phyloP scores from a whole-genome alignment of 495 filamentous ascomycete genomes.

The Podospora anserina region DNA sequence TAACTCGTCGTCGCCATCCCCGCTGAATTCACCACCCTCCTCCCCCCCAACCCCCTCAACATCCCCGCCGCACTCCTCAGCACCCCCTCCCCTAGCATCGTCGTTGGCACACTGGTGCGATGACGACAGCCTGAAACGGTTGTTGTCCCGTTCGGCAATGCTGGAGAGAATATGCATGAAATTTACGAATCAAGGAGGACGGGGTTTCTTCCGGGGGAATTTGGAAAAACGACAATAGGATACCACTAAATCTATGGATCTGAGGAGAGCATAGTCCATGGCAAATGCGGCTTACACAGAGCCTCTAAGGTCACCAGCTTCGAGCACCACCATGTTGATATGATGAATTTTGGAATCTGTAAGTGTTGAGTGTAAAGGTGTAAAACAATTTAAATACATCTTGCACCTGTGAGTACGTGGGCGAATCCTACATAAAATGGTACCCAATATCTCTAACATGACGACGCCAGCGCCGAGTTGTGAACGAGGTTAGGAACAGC shows the following conservation, averaged over 20 bases:
- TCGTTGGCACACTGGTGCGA: constrained; percentile 6
- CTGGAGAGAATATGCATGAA: neutral
- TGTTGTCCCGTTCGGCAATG: constrained; percentile 9
- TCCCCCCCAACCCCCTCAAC: constrained; percentile 27
- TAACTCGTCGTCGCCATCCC: constrained; percentile 4
- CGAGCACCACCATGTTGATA: no score
- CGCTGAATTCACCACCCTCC: constrained; percentile 42
- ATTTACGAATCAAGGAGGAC: neutral
- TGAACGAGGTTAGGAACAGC: neutral
- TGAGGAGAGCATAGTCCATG: no score
- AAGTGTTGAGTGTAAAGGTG: no score
- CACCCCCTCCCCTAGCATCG: constrained; percentile 18
- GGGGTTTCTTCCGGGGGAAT: neutral
- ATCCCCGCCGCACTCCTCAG: constrained; percentile 33
- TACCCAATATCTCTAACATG: neutral
- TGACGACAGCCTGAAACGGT: constrained; percentile 17
- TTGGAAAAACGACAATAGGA: neutral
- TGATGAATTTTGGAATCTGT: no score
- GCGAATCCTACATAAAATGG: no score
- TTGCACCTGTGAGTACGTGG: no score
- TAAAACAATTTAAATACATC: no score
- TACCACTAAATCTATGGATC: no score
- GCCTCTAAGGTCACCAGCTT: no score
- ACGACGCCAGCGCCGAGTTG: neutral
- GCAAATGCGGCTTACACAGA: no score